Conservation (phyloP, 805 yeast genomes). For the Yamadazyma laniorum region DNA sequence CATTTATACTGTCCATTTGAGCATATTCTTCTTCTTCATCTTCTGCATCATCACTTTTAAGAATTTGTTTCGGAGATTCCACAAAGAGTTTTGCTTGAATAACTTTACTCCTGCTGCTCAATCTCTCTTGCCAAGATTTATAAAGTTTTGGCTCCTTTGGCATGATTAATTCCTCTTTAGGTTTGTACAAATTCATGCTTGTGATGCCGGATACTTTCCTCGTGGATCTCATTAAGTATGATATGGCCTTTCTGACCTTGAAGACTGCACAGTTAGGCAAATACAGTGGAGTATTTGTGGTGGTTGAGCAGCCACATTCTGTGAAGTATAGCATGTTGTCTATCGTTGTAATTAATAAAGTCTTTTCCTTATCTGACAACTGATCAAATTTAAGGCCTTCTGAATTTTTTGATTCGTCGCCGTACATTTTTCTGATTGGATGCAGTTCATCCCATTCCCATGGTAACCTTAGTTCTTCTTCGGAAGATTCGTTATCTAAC, state of each 20-base stretch:
- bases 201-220: slow-evolving; percentile 47
- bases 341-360: slow-evolving; percentile 55
- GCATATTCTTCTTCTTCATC: not conserved
- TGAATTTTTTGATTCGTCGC: slow-evolving; percentile 24
- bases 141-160: slow-evolving; percentile 30
- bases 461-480: slow-evolving; percentile 70
- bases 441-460: slow-evolving; percentile 90
- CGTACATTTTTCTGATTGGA: slow-evolving; percentile 58
- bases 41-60: not conserved
- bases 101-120: slow-evolving; percentile 29
- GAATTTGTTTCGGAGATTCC: not conserved
- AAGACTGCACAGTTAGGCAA: slow-evolving; percentile 51
- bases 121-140: slow-evolving; percentile 37
- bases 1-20: not conserved
- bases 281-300: slow-evolving; percentile 27
- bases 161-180: slow-evolving; percentile 38
- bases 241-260: slow-evolving; percentile 61
- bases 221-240: slow-evolving; percentile 57
- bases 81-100: slow-evolving; percentile 9
- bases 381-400: slow-evolving; percentile 47
- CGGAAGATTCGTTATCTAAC: slow-evolving; percentile 35
- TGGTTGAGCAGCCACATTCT: slow-evolving; percentile 60
- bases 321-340: slow-evolving; percentile 60
- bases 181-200: slow-evolving; percentile 32
- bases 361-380: slow-evolving; percentile 51